Conservation (phyloP, 1,284 basidiomycete species). For the Gomphus sp. region DNA sequence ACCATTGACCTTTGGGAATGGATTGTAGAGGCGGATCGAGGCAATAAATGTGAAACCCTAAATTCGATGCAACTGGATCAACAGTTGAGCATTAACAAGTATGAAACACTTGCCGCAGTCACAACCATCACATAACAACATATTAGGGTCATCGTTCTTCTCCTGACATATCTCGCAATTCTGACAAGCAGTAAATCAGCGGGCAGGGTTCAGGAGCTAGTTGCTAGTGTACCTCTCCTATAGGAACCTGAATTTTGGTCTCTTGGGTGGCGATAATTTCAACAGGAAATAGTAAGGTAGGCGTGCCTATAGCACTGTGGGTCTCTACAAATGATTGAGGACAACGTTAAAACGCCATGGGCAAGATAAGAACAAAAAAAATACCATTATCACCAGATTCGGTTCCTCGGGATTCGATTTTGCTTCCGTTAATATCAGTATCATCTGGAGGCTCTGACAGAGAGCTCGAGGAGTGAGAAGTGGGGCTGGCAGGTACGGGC, state of each 20-base stretch:
- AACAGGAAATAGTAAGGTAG: conserved; percentile 1
- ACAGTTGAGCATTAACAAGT: conserved; percentile 12
- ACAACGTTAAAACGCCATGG: neutral
- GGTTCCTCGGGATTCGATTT: conserved; percentile 13
- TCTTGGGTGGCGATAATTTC: conserved; percentile 9
- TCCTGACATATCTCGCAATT: conserved; percentile 88
- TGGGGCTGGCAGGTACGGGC: conserved; percentile 34
- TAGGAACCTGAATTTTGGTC: conserved; percentile 11
- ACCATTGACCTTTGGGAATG: conserved; percentile 94
- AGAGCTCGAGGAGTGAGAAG: conserved; percentile 69
- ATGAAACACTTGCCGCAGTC: conserved; percentile 66
- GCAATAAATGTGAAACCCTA: conserved; percentile 95
- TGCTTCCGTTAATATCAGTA: conserved; percentile 43
- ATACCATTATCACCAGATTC: neutral
- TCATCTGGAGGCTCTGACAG: conserved; percentile 74
- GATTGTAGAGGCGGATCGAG: conserved; percentile 81
- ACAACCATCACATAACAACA: conserved; percentile 95
- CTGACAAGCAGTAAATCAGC: neutral
- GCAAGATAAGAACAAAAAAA: neutral
- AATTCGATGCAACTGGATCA: neutral
- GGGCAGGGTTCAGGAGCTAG: conserved; percentile 7
- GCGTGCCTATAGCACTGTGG: neutral
- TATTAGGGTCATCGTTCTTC: conserved; percentile 81
- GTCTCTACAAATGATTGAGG: neutral
- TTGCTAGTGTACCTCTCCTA: conserved; percentile 17